These are phyloP conservation scores for Colletotrichum phormii DNA, from an alignment of 2,329 filamentous ascomycete species.

Conservation along the genomic window DNA sequence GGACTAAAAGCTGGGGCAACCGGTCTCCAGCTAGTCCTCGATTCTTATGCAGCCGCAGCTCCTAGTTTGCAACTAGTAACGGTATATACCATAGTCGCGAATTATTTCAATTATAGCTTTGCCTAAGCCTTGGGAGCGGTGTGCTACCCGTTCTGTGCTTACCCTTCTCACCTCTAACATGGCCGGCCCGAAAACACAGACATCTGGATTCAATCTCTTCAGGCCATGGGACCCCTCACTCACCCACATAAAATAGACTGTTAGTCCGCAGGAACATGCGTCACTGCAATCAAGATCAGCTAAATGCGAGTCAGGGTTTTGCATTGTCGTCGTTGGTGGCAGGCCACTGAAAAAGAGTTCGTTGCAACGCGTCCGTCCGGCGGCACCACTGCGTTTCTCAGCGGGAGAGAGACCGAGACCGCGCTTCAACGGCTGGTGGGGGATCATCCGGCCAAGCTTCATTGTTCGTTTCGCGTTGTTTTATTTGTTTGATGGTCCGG, in stretches of 20 bases:
- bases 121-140: neutral
- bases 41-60: neutral
- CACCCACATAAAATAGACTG: neutral
- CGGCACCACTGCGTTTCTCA: neutral
- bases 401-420: neutral
- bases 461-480: constrained; percentile 9
- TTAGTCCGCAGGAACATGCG: constrained; percentile 21
- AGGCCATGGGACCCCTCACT: neutral
- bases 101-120: neutral
- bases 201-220: neutral
- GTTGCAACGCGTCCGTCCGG: constrained; percentile 10
- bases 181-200: constrained; percentile 5
- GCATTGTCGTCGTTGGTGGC: constrained; percentile 14
- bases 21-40: neutral
- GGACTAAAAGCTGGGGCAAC: neutral
- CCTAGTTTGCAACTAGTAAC: neutral
- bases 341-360: neutral
- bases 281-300: constrained; percentile 23
- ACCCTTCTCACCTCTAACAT: neutral
- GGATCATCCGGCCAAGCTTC: constrained; percentile 4
- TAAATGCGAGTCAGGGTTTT: constrained; percentile 15
- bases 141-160: neutral
- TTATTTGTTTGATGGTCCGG: neutral
- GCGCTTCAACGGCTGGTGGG: constrained; percentile 4
- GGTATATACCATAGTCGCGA: neutral